Base-by-base conservation (phyloP, 257 asterid genomes). In the Thymus mandschuricus region DNA sequence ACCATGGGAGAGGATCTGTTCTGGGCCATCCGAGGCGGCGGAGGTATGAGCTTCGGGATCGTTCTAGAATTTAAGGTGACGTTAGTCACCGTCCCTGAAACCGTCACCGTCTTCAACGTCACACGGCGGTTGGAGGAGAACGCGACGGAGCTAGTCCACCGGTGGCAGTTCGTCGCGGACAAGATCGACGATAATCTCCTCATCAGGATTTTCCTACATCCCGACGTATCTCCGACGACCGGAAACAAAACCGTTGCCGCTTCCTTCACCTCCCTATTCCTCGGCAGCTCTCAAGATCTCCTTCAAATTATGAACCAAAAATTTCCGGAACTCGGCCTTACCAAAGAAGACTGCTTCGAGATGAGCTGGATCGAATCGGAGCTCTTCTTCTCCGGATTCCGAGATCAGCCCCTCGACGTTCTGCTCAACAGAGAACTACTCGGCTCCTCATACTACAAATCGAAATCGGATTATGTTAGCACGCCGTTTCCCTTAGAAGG, bases 11-110 rank as follows among this genome's bases (percentile, higher is more conserved):
- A 82, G 6, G 84, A 85, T 33, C 80, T 85, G 1, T 82, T 85
- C 15, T 85, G 87, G 90, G 87, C 87, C 3, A 64, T 85, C 30
- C 62, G 84, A 58, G 90, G 91, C 11, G 85, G 91, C 5, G 91
- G 91, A 2, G 91, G 86, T 8, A 59, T 71, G 0, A 81, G 81
- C 21, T 83, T 81, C 41, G 91, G 88, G 3, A 52, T 83, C 3
- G 65, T 86, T 0, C 4, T 78, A 44, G 76, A 84, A 5, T 86
- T 71, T 35, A 86, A 81, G 70, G 62, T 83, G 10, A 28, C 50
- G 0, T 28, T 86, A 6, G 49, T 81, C 4, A 6, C 29, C 1
- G 80, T 83, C 1, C 88, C 91, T 0, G 68, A 71, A 38, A 81
- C 13, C 0, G 81, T 86, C 2, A 80, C 88, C 0, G 75, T 81